Base-by-base conservation (phyloP, 2,329 filamentous ascomycete genomes). In the Fusarium nygamai region DNA sequence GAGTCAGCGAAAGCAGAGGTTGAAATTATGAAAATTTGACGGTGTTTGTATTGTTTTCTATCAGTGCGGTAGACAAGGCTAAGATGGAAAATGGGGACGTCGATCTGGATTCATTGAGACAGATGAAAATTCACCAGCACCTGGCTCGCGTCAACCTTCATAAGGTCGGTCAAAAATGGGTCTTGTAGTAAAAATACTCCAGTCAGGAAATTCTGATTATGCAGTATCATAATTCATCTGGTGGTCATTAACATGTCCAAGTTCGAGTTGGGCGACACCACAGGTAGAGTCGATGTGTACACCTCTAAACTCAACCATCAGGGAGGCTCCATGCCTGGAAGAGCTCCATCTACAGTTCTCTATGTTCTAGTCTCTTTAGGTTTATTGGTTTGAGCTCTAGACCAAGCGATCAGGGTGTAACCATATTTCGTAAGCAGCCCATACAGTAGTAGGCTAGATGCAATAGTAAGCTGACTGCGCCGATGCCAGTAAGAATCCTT, bases 251-350 rank as follows among this genome's bases (percentile, higher is more conserved):
- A 29, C 4, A 20, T 20, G 12, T 46, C 24, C 1, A 10, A 10
- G 12, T 27, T 7, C 17, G 17, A 36, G 8, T 36, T 20, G 8
- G 8, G 8, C 12, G 8, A 46, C 8, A 14, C 17, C 4, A 27
- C 44, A 4, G 24, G 8, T 27, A 12, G 5, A 10, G 24, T 27
- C 5, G 1, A 46, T 7, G 0, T 27, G 5, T 10, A 27, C 4
- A 7, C 5, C 5, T 27, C 5, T 46, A 6, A 46, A 27, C 44
- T 20, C 17, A 20, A 10, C 1, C 43, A 27, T 10, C 24, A 20
- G 2, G 44, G 24, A 2, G 3, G 2, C 24, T 20, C 17, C 12
- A 27, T 46, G 2, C 19, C 7, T 7, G 4, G 2, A 14, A 14
- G 12, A 27, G 8, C 5, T 46, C 24, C 5, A 1, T 20, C 12